Conservation (phyloP, 2,329 filamentous ascomycete species). For the Plenodomus biglobosus region DNA sequence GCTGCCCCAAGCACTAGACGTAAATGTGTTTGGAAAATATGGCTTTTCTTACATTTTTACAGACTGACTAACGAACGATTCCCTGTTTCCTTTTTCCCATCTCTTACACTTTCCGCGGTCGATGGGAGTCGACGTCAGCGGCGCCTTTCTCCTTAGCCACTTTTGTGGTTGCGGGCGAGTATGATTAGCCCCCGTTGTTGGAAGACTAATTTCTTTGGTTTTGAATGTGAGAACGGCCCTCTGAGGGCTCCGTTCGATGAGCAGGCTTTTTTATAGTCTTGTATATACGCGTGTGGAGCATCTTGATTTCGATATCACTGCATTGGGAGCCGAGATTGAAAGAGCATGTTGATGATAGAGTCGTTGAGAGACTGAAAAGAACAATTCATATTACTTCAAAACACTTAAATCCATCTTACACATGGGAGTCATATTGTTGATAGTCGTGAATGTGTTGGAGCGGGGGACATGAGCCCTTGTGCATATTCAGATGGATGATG, state of each 20-base stretch:
- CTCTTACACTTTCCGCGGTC: slow-evolving; percentile 9
- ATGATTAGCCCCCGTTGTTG: slow-evolving; percentile 8
- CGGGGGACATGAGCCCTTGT: slow-evolving; percentile 51
- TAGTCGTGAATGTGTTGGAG: slow-evolving; percentile 52
- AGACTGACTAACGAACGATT: slow-evolving; percentile 11
- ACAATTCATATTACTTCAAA: neutral
- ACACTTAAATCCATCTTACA: neutral
- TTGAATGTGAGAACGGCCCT: neutral
- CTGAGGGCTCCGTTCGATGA: neutral
- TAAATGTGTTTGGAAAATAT: neutral
- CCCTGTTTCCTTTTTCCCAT: neutral
- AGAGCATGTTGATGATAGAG: neutral
- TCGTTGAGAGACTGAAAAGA: neutral
- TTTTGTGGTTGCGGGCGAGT: slow-evolving; percentile 17
- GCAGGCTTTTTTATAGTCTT: neutral
- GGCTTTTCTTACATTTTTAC: slow-evolving; percentile 9
- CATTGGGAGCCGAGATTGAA: neutral
- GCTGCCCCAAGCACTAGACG: slow-evolving; percentile 35
- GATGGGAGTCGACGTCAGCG: slow-evolving; percentile 16
- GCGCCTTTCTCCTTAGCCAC: neutral
- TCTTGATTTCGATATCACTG: neutral
- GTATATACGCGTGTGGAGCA: neutral
- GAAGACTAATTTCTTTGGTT: neutral
- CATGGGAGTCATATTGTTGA: slow-evolving; percentile 12
- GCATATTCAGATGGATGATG: slow-evolving; percentile 65